Evolutionary conservation across 371 early-diverging fungal species (phyloP), one percentile per base, ranked within the genome.

Genomic region (Mucor circinelloides): DNA sequence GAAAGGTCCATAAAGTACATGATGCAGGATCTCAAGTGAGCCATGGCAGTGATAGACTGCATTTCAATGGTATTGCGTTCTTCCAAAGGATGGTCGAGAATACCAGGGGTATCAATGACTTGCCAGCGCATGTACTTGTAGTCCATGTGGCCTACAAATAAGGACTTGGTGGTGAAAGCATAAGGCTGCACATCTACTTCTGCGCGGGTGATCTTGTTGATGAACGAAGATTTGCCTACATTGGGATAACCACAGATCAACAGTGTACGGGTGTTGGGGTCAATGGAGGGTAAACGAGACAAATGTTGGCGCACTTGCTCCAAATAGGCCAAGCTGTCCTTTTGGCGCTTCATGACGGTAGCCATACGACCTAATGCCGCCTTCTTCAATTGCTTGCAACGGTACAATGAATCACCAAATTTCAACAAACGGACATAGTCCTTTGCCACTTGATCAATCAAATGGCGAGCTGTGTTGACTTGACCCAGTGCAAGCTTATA

Each of bases 121-220:
- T 99, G 99, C 99, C 99, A 99, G 78, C 99, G 87, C 81, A 99
- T 87, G 81, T 99, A 97, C 79, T 98, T 96, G 92, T 99, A 99
- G 81, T 99, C 99, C 99, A 99, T 99, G 80, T 99, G 99, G 48
- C 99, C 99, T 27, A 99, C 99, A 85, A 99, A 99, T 67, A 99
- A 87, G 13, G 96, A 96, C 86, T 99, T 99, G 64, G 99, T 99
- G 40, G 99, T 99, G 88, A 99, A 99, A 30, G 99, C 99, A 81
- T 99, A 99, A 19, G 99, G 99, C 82, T 99, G 99, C 2, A 99
- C 99, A 70, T 99, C 99, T 15, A 99, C 99, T 75, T 99, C 97
- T 25, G 99, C 99, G 72, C 99, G 91, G 13, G 99, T 98, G 40
- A 99, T 89, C 85, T 99, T 99, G 92, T 99, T 99, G 91, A 99